Evolutionary conservation across 768 basidiomycete genomes (phyloP).

Genomic region (Macrolepiota dolichaula): DNA sequence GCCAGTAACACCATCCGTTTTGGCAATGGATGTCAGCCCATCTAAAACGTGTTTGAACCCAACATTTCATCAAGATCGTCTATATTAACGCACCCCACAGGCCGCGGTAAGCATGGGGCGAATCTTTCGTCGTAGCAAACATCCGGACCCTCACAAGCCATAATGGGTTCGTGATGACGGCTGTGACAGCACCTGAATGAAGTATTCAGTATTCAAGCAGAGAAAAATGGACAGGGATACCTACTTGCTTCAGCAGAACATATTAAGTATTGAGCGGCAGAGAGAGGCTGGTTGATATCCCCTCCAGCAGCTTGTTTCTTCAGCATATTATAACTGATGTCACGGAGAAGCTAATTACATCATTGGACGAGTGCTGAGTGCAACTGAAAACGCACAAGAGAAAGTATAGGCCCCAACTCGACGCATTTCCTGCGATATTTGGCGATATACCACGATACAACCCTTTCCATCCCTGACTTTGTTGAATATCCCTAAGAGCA

Average conservation of each 20-base stretch:
- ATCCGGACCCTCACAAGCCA: conserved; percentile 98
- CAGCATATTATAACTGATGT: conserved; percentile 83
- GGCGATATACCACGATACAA: conserved; percentile 88
- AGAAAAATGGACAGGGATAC: conserved; percentile 31
- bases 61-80: neutral
- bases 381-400: conserved; percentile 69
- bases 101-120: conserved; percentile 73
- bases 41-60: conserved; percentile 24
- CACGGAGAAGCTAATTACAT: neutral
- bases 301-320: conserved; percentile 75
- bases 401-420: conserved; percentile 98
- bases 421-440: conserved; percentile 92
- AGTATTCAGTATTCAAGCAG: conserved; percentile 13
- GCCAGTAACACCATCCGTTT: conserved; percentile 72
- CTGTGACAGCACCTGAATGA: conserved; percentile 80
- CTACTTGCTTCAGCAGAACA: conserved; percentile 96
- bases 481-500: conserved; percentile 70
- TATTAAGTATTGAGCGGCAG: conserved; percentile 76
- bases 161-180: conserved; percentile 93
- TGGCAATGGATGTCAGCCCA: conserved; percentile 70
- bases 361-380: neutral
- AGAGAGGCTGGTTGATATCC: conserved; percentile 62
- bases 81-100: conserved; percentile 61
- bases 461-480: conserved; percentile 74
- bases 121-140: conserved; percentile 75